A percentile compares a stretch with the other conserved stretches of the same genome.
phyloP scores from a whole-genome alignment of 164 flowering plant genomes.

The Aristolochia contorta region DNA sequence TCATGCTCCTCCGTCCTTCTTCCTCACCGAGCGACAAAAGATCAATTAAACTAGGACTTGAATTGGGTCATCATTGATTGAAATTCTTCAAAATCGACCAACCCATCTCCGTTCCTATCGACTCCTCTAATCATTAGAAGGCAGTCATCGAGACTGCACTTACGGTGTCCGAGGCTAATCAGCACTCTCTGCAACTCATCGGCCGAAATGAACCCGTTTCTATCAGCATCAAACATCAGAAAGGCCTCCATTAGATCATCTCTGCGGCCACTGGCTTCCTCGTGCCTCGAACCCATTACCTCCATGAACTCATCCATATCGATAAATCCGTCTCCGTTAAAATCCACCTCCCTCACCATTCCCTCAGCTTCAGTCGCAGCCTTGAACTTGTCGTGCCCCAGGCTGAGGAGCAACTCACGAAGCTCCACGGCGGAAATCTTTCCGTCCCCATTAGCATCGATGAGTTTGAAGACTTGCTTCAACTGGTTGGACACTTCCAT shows the following conservation, averaged over 20 bases:
- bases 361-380: conserved; percentile 43
- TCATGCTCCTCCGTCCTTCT: background rate
- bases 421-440: conserved; percentile 53
- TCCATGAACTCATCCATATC: conserved; percentile 62
- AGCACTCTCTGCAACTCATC: conserved; percentile 44
- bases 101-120: conserved; percentile 67
- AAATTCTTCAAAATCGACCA: conserved; percentile 56
- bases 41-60: background rate
- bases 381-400: conserved; percentile 36
- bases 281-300: conserved; percentile 15
- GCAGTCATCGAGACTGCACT: conserved; percentile 41
- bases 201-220: conserved; percentile 52
- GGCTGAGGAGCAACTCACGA: conserved; percentile 34
- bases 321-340: conserved; percentile 56
- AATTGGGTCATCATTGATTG: conserved; percentile 40
- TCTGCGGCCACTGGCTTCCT: conserved; percentile 4
- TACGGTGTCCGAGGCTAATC: conserved; percentile 29
- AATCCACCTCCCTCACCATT: conserved; percentile 45
- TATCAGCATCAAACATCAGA: conserved; percentile 42
- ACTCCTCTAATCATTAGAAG: conserved; percentile 51
- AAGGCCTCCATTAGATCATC: conserved; percentile 48
- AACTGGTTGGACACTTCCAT: conserved; percentile 43
- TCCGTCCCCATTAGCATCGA: conserved; percentile 64
- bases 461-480: conserved; percentile 49
- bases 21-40: background rate